Conservation (phyloP, 495 filamentous ascomycete genomes). For the Margaritispora aquatica region DNA sequence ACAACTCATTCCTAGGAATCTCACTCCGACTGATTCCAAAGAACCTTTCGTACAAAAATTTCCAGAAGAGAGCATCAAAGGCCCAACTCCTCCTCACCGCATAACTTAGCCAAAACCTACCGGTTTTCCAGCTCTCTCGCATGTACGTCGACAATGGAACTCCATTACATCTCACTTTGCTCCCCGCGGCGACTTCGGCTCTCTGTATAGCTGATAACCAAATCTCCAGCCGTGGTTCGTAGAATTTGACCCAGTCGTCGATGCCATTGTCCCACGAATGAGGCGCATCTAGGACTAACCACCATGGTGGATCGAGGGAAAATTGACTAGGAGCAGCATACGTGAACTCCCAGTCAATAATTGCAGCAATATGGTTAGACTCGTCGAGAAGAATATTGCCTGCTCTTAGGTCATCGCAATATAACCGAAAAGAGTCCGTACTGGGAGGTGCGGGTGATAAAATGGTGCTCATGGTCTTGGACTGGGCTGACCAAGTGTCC, state of each 20-base stretch:
- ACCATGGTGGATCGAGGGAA: conserved; percentile 35
- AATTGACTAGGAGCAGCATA: conserved; percentile 36
- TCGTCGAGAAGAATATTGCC: conserved; percentile 24
- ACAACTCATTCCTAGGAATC: neutral
- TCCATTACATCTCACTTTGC: neutral
- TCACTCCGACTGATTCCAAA: neutral
- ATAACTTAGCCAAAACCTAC: conserved; percentile 27
- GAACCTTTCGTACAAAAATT: conserved; percentile 9
- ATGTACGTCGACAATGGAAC: conserved; percentile 16
- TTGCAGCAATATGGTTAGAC: neutral
- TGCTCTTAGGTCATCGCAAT: conserved; percentile 23
- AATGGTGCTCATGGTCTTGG: neutral
- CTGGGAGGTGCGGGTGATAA: neutral
- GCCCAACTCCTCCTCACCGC: conserved; percentile 20
- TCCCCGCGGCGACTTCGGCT: conserved; percentile 13
- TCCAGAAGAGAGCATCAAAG: conserved; percentile 9
- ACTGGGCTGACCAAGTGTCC: conserved; percentile 28
- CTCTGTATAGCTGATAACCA: conserved; percentile 27
- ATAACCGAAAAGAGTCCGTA: conserved; percentile 11
- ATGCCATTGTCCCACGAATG: conserved; percentile 31
- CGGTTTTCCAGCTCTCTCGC: conserved; percentile 28
- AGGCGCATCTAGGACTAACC: conserved; percentile 34
- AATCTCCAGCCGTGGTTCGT: conserved; percentile 20
- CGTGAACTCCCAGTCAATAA: conserved; percentile 36
- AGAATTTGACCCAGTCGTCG: conserved; percentile 21